phyloP scores from a whole-genome alignment of 2,329 filamentous ascomycete species.

The Cladophialophora exuberans region DNA sequence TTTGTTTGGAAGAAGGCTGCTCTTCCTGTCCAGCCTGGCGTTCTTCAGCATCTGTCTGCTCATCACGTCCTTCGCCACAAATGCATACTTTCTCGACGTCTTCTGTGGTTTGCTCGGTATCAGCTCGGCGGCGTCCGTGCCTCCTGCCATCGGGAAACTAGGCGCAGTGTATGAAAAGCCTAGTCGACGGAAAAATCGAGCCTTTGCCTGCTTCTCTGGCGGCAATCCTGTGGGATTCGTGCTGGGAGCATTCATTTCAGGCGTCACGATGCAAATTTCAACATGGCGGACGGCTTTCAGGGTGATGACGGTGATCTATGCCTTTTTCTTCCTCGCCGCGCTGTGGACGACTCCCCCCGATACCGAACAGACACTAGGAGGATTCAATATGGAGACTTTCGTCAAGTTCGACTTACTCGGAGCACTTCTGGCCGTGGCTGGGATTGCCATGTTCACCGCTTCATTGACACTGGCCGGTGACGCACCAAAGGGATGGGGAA shows the following conservation, averaged over 20 bases:
- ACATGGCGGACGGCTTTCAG: constrained; percentile 68
- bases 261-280: constrained; percentile 63
- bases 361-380: constrained; percentile 49
- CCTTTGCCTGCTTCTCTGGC: constrained; percentile 65
- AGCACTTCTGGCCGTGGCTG: constrained; percentile 63
- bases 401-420: constrained; percentile 65
- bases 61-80: constrained; percentile 62
- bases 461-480: constrained; percentile 61
- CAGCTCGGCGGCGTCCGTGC: constrained; percentile 65
- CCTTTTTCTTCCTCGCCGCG: constrained; percentile 60
- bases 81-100: constrained; percentile 63
- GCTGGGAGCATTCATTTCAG: constrained; percentile 63
- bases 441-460: constrained; percentile 67
- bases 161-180: constrained; percentile 67
- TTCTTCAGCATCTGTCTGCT: constrained; percentile 62
- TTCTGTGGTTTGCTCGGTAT: constrained; percentile 67
- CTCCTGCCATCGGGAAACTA: constrained; percentile 66
- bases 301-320: constrained; percentile 66
- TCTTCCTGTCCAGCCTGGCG: constrained; percentile 64
- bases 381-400: constrained; percentile 50
- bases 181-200: constrained; percentile 64
- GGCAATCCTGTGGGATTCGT: constrained; percentile 63
- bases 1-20: constrained; percentile 64
- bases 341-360: constrained; percentile 65
- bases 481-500: constrained; percentile 65